Conservation (phyloP, 371 early-diverging fungal genomes). For the Lichtheimia ornata region DNA sequence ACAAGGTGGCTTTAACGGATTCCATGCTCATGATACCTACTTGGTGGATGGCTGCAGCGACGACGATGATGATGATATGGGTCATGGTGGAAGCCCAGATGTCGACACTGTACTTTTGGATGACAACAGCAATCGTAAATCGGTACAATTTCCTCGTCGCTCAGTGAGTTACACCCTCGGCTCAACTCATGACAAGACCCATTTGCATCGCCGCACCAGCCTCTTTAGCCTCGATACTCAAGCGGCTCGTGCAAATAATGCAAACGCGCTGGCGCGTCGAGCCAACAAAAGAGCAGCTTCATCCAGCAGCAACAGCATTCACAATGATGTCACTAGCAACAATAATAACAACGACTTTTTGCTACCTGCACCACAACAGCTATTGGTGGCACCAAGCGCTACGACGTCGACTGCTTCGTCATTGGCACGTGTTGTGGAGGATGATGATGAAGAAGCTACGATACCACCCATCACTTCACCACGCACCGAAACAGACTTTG, state of each 20-base stretch:
- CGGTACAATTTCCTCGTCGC: conserved; percentile 33
- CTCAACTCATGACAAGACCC: conserved; percentile 23
- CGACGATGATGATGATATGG: neutral
- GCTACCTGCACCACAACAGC: conserved; percentile 8
- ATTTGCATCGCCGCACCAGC: conserved; percentile 37
- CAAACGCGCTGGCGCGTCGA: conserved; percentile 49
- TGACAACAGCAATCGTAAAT: neutral
- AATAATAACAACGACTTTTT: neutral
- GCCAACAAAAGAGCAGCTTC: conserved; percentile 23
- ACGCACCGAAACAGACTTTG: conserved; percentile 45
- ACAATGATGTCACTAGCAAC: conserved; percentile 1
- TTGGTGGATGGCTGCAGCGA: conserved; percentile 14
- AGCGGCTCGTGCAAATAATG: conserved; percentile 50
- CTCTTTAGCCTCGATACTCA: conserved; percentile 53
- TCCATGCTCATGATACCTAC: conserved; percentile 14
- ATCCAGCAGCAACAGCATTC: neutral
- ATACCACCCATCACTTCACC: conserved; percentile 29
- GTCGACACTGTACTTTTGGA: conserved; percentile 1
- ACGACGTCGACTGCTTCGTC: conserved; percentile 8
- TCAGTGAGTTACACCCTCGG: conserved; percentile 49
- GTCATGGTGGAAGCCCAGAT: neutral
- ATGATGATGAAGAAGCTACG: conserved; percentile 29
- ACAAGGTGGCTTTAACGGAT: conserved; percentile 36
- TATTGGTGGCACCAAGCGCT: conserved; percentile 10
- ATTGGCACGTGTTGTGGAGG: conserved; percentile 35